phyloP scores from a whole-genome alignment of 2,329 filamentous ascomycete species.

The Colletotrichum orbiculare region DNA sequence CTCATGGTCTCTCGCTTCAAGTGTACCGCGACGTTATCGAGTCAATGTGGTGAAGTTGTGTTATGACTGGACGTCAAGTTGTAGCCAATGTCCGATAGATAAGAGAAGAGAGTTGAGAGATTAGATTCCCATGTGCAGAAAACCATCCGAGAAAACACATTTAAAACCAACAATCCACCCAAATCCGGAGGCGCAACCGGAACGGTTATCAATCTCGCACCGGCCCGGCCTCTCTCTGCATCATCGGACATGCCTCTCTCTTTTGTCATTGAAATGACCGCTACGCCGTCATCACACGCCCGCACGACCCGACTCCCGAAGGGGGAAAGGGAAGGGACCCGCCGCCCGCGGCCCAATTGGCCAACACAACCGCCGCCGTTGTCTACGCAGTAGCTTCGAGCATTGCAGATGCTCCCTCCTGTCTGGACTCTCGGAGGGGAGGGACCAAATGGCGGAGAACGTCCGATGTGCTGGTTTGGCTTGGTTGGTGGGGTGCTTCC shows the following conservation, averaged over 20 bases:
- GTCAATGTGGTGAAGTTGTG: neutral
- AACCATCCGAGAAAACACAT: neutral
- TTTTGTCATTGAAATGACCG: constrained; percentile 13
- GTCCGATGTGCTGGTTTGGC: neutral
- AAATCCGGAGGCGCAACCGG: constrained; percentile 18
- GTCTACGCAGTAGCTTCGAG: neutral
- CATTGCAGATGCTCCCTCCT: neutral
- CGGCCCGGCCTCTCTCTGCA: constrained; percentile 21
- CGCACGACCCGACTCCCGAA: constrained; percentile 7
- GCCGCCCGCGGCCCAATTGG: constrained; percentile 9
- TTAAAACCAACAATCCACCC: constrained; percentile 6
- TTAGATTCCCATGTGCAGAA: neutral
- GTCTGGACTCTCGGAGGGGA: neutral
- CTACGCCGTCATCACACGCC: constrained; percentile 1
- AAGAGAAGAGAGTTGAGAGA: neutral
- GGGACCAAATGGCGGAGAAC: constrained; percentile 18
- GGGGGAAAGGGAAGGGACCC: neutral
- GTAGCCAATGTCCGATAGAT: neutral
- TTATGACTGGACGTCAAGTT: neutral
- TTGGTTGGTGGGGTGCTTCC: neutral
- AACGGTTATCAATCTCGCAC: constrained; percentile 18
- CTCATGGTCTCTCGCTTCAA: constrained; percentile 19
- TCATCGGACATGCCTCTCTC: neutral
- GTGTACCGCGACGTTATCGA: neutral
- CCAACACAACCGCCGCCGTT: constrained; percentile 6